phyloP scores from a whole-genome alignment of 306 rosid genomes.

The Ziziphus jujuba region DNA sequence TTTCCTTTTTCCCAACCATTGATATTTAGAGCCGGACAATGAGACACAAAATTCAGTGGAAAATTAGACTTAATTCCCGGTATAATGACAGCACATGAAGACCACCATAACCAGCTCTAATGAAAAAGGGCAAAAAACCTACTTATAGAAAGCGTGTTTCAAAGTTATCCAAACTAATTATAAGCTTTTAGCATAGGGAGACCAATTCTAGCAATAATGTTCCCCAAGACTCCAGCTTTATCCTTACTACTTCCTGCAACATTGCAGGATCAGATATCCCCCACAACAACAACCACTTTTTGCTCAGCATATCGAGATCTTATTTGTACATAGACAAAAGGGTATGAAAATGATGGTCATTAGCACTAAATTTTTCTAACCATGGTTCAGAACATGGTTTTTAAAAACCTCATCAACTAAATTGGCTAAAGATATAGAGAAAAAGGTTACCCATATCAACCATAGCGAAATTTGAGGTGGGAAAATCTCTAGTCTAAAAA shows the following conservation, averaged over 20 bases:
- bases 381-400: not conserved
- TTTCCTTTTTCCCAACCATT: not conserved
- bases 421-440: not conserved
- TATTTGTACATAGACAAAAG: not conserved
- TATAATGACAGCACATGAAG: constrained; percentile 11
- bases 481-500: too few relatives aligned
- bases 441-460: not conserved
- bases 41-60: not conserved
- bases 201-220: constrained; percentile 6
- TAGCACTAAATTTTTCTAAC: not conserved
- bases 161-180: not conserved
- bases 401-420: not conserved
- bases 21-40: not conserved
- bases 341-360: not conserved
- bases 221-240: constrained; percentile 1
- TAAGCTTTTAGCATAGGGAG: constrained; percentile 2
- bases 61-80: constrained; percentile 5
- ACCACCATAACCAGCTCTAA: constrained; percentile 15
- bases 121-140: not conserved
- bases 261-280: constrained; percentile 13
- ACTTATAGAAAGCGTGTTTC: constrained; percentile 7
- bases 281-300: constrained; percentile 1
- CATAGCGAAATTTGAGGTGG: too few relatives aligned
- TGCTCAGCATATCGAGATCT: too few relatives aligned
- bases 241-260: constrained; percentile 9